These are phyloP conservation scores for Zasmidium angulare DNA, from an alignment of 2,329 filamentous ascomycete genomes.

Conservation along the genomic window DNA sequence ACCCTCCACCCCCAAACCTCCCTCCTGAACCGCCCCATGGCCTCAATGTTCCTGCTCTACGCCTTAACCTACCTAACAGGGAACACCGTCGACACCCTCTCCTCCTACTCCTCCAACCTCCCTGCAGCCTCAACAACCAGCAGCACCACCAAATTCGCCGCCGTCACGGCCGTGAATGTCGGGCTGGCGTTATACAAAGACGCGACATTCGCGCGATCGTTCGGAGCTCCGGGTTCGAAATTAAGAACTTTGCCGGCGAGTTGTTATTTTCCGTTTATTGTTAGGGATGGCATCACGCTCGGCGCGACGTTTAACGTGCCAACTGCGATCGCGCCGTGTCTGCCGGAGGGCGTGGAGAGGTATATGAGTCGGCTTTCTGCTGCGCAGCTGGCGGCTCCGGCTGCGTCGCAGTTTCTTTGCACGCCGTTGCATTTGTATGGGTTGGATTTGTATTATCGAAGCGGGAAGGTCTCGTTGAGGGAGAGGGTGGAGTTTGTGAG, in stretches of 20 bases:
- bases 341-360: constrained; percentile 18
- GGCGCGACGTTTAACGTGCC: constrained; percentile 25
- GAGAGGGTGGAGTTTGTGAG: constrained; percentile 12
- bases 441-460: constrained; percentile 23
- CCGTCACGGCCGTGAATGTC: constrained; percentile 20
- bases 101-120: constrained; percentile 9
- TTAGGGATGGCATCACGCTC: constrained; percentile 23
- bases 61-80: constrained; percentile 23
- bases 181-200: constrained; percentile 25
- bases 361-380: constrained; percentile 15
- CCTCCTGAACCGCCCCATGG: constrained; percentile 19
- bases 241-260: constrained; percentile 16
- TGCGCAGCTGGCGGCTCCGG: constrained; percentile 20
- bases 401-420: constrained; percentile 21
- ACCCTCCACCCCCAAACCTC: constrained; percentile 16
- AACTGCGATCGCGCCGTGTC: constrained; percentile 11
- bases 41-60: constrained; percentile 24
- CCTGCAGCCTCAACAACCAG: constrained; percentile 14
- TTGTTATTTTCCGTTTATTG: constrained; percentile 21
- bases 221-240: constrained; percentile 17
- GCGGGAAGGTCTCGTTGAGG: constrained; percentile 3
- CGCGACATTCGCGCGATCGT: constrained; percentile 20
- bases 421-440: constrained; percentile 25
- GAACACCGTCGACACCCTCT: constrained; percentile 22
- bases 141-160: constrained; percentile 18